phyloP scores from a whole-genome alignment of 805 yeast species.

The Myxozyma lipomycoides region DNA sequence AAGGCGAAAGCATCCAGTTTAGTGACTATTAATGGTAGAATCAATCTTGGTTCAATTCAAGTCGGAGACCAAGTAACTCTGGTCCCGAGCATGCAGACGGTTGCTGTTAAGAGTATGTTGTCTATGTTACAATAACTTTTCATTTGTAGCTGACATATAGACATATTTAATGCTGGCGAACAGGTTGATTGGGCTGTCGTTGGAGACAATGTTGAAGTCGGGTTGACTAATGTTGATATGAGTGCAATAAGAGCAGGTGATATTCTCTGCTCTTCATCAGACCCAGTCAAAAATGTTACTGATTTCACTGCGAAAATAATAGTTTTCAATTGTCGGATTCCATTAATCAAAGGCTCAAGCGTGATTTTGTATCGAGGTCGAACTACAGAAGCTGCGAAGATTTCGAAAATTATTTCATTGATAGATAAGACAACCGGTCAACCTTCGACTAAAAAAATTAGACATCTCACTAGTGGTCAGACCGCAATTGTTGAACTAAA shows the following conservation, averaged over 20 bases:
- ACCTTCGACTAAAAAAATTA: conserved; percentile 42
- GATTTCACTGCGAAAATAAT: conserved; percentile 54
- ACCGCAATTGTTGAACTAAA: conserved; percentile 56
- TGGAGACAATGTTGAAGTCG: conserved; percentile 54
- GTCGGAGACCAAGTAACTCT: conserved; percentile 61
- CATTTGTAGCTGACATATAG: not conserved
- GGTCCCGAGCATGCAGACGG: conserved; percentile 46
- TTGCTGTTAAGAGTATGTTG: conserved; percentile 30
- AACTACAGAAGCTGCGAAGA: conserved; percentile 63
- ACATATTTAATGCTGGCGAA: conserved; percentile 29
- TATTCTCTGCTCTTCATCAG: conserved; percentile 50
- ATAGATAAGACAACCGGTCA: conserved; percentile 36
- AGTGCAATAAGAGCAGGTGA: conserved; percentile 63
- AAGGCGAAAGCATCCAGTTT: conserved; percentile 47
- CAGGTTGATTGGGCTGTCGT: conserved; percentile 44
- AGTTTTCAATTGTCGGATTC: conserved; percentile 65
- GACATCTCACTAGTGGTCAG: conserved; percentile 59
- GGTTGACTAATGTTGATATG: conserved; percentile 37
- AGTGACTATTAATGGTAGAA: conserved; percentile 58
- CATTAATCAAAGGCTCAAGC: conserved; percentile 75
- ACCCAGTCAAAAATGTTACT: conserved; percentile 46
- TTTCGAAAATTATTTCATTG: conserved; percentile 45
- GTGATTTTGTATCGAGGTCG: conserved; percentile 74
- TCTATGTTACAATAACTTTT: conserved; percentile 11
- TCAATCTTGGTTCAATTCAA: conserved; percentile 64